These are phyloP conservation scores for Tranzscheliella williamsii DNA, from an alignment of 1,284 basidiomycete species.

Conservation along the genomic window DNA sequence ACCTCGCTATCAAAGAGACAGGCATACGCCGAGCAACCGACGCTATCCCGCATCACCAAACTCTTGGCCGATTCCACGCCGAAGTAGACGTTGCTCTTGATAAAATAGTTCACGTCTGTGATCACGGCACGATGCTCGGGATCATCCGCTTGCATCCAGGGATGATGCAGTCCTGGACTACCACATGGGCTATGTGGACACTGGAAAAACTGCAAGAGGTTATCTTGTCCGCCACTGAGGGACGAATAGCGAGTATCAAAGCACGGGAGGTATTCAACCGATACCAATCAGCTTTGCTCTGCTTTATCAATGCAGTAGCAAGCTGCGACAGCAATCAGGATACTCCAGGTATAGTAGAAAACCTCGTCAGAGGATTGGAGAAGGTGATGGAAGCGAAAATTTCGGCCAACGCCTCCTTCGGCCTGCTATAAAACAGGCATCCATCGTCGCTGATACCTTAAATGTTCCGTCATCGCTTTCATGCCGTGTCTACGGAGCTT, in stretches of 20 bases:
- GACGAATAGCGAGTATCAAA: constrained; percentile 15
- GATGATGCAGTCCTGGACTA: constrained; percentile 33
- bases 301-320: constrained; percentile 20
- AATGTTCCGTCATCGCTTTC: too few species aligned
- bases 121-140: constrained; percentile 23
- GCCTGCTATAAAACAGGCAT: too few species aligned
- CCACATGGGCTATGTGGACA: constrained; percentile 20
- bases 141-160: constrained; percentile 22
- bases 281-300: constrained; percentile 20
- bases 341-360: constrained; percentile 15
- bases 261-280: constrained; percentile 14
- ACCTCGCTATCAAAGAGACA: constrained; percentile 13
- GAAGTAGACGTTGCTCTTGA: constrained; percentile 16
- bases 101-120: constrained; percentile 19
- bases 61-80: constrained; percentile 1
- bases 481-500: too few species aligned
- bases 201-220: constrained; percentile 11
- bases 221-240: constrained; percentile 2
- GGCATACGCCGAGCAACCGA: constrained; percentile 2
- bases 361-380: too few species aligned
- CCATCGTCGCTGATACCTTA: too few species aligned
- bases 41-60: neutral
- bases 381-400: too few species aligned
- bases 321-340: constrained; percentile 14
- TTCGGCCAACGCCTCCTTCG: too few species aligned